A percentile compares a stretch with the other conserved stretches of the same genome.
Evolutionary conservation across 2,329 filamentous ascomycete genomes (phyloP).

Genomic region (Cryphonectria japonica): DNA sequence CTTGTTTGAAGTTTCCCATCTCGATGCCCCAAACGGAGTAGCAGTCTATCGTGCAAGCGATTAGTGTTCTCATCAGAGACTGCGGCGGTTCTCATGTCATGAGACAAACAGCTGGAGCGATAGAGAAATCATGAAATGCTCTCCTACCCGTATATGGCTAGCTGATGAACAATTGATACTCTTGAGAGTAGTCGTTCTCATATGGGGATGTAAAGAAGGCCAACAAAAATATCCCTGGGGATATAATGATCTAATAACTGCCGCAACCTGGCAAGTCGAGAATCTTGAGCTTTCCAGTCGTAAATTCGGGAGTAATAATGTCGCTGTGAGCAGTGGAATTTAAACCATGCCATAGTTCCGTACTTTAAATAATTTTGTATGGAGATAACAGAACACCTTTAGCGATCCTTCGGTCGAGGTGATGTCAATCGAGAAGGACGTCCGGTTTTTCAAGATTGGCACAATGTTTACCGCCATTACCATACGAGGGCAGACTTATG

Average conservation of each 20-base stretch:
- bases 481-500: neutral
- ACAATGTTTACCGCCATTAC: neutral
- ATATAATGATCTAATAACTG: slow-evolving; percentile 13
- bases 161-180: no score
- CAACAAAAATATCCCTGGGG: slow-evolving; percentile 12
- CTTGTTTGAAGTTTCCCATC: neutral
- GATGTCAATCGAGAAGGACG: neutral
- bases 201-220: slow-evolving; percentile 25
- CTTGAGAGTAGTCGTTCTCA: neutral
- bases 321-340: neutral
- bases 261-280: slow-evolving; percentile 19
- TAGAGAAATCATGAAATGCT: neutral
- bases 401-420: neutral
- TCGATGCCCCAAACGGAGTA: neutral
- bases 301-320: neutral
- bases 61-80: neutral
- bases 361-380: neutral
- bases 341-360: neutral
- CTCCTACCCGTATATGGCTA: neutral
- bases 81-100: neutral
- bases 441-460: neutral
- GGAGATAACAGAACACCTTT: no score
- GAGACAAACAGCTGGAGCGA: neutral
- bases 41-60: neutral
- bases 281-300: neutral